A percentile compares a stretch with the other conserved stretches of the same genome.
These are phyloP conservation scores for Botrytis squamosa DNA, from an alignment of 2,329 filamentous ascomycete genomes.

Conservation along the genomic window DNA sequence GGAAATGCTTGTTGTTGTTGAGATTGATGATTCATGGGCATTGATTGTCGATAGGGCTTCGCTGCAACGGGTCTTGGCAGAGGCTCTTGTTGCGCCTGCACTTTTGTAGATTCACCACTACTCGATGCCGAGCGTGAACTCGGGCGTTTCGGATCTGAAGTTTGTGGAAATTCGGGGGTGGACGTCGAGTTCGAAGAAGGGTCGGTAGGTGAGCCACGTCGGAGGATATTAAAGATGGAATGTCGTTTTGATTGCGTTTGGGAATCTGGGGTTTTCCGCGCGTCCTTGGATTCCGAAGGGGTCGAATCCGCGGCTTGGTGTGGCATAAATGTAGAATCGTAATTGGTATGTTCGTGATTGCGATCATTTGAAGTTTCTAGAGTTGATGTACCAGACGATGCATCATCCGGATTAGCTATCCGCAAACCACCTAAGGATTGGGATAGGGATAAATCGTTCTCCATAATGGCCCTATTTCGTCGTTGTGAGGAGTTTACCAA, in stretches of 20 bases:
- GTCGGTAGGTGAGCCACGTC: constrained; percentile 34
- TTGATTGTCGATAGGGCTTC: constrained; percentile 44
- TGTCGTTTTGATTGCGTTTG: constrained; percentile 37
- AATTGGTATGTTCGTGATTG: constrained; percentile 20
- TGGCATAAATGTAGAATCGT: constrained; percentile 22
- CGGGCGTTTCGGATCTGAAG: constrained; percentile 27
- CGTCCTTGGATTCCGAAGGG: constrained; percentile 31
- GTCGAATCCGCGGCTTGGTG: constrained; percentile 24
- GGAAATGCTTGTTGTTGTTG: constrained; percentile 44
- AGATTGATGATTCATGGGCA: constrained; percentile 46
- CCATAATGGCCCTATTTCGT: constrained; percentile 56
- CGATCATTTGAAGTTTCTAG: constrained; percentile 34
- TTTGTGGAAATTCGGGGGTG: constrained; percentile 24
- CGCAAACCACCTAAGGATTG: constrained; percentile 90
- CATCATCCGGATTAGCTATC: constrained; percentile 85
- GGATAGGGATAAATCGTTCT: constrained; percentile 88
- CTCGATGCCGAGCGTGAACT: constrained; percentile 33
- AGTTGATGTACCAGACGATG: constrained; percentile 33
- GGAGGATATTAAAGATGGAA: constrained; percentile 41
- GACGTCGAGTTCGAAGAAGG: constrained; percentile 24
- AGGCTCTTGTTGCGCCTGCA: constrained; percentile 27
- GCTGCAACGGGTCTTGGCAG: constrained; percentile 32
- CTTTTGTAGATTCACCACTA: constrained; percentile 36
- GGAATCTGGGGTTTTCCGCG: constrained; percentile 34
- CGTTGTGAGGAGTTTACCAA: neutral